Percentiles rank a stretch among this genome's conserved stretches.
phyloP scores from a whole-genome alignment of 2,329 filamentous ascomycete species.

The Pseudogymnoascus sp. region DNA sequence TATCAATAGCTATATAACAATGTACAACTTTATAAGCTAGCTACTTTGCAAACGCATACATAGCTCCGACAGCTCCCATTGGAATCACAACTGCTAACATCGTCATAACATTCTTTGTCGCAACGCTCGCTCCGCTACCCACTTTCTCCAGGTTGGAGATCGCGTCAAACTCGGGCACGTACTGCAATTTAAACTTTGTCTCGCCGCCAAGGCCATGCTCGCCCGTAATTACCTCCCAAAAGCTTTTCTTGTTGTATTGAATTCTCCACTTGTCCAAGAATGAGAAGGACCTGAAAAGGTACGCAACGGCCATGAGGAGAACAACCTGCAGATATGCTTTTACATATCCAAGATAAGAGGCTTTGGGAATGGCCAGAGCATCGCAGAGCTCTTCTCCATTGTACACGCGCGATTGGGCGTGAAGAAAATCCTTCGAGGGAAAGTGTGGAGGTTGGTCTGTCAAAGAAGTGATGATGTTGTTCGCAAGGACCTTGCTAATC shows the following conservation, averaged over 20 bases:
- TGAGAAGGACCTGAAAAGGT: constrained; percentile 31
- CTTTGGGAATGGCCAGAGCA: constrained; percentile 36
- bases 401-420: constrained; percentile 59
- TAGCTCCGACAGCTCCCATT: neutral
- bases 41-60: neutral
- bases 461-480: constrained; percentile 66
- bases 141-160: constrained; percentile 28
- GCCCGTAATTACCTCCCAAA: neutral
- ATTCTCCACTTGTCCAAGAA: constrained; percentile 27
- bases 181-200: constrained; percentile 62
- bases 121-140: neutral
- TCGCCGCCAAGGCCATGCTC: constrained; percentile 48
- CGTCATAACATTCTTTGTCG: neutral
- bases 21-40: neutral
- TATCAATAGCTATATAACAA: constrained; percentile 3
- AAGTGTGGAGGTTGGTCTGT: constrained; percentile 56
- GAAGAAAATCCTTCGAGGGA: constrained; percentile 56
- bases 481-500: constrained; percentile 56
- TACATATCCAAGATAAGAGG: constrained; percentile 32
- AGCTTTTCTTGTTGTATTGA: neutral
- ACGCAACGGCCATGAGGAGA: constrained; percentile 46
- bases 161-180: constrained; percentile 46
- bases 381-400: constrained; percentile 57
- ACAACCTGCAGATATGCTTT: constrained; percentile 53
- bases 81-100: neutral